Evolutionary conservation across 495 filamentous ascomycete genomes (phyloP).

Genomic region (Podospora pseudoanserina): DNA sequence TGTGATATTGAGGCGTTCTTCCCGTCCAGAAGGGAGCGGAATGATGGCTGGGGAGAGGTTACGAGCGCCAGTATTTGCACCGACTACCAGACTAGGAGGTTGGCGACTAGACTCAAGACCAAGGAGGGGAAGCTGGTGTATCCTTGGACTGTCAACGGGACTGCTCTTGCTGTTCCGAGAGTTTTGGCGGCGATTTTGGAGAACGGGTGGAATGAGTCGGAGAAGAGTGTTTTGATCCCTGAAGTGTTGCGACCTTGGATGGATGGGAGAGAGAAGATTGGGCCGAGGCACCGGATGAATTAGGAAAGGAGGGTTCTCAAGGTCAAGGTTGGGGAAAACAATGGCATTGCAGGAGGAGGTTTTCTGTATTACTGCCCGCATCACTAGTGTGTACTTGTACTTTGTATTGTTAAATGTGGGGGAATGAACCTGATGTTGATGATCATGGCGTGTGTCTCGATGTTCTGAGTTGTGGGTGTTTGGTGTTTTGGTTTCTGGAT

Average conservation of each 20-base stretch:
- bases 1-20: slow-evolving; percentile 92
- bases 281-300: slow-evolving; percentile 31
- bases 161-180: slow-evolving; percentile 84
- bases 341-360: not conserved
- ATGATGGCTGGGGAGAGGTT: slow-evolving; percentile 90
- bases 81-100: slow-evolving; percentile 84
- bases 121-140: slow-evolving; percentile 51
- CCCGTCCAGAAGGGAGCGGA: slow-evolving; percentile 67
- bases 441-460: not conserved
- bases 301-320: slow-evolving; percentile 9
- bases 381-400: not conserved
- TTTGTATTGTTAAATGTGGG: not conserved
- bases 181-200: slow-evolving; percentile 90
- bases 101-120: slow-evolving; percentile 64
- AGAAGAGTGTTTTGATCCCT: slow-evolving; percentile 64
- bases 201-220: slow-evolving; percentile 77
- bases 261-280: slow-evolving; percentile 68
- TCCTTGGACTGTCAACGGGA: slow-evolving; percentile 89
- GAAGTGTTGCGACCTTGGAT: slow-evolving; percentile 77
- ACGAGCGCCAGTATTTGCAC: slow-evolving; percentile 88
- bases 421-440: not conserved
- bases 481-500: not conserved
- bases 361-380: slow-evolving; percentile 2
- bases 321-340: slow-evolving; percentile 1
- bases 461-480: not conserved